phyloP scores from a whole-genome alignment of 2,329 filamentous ascomycete species.

The Colletotrichum magnum region DNA sequence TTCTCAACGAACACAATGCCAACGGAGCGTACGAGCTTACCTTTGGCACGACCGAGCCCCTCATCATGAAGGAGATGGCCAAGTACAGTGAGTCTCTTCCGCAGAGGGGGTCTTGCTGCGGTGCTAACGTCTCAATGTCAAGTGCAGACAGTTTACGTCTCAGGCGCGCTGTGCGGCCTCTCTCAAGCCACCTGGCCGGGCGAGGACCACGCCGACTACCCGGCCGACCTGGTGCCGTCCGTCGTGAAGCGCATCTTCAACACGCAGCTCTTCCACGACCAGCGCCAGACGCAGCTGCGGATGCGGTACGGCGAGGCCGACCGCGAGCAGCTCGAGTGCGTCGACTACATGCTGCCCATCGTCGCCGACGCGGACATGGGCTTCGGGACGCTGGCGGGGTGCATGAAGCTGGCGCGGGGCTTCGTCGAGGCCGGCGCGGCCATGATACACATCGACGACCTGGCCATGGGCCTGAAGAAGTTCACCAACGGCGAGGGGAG shows the following conservation, averaged over 20 bases:
- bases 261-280: slow-evolving; percentile 56
- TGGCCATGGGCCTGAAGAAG: slow-evolving; percentile 60
- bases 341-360: slow-evolving; percentile 57
- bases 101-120: too few species aligned
- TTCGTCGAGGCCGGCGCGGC: slow-evolving; percentile 60
- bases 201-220: slow-evolving; percentile 59
- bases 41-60: slow-evolving; percentile 55
- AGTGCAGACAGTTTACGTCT: slow-evolving; percentile 56
- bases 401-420: slow-evolving; percentile 56
- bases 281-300: slow-evolving; percentile 55
- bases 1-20: slow-evolving; percentile 50
- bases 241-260: slow-evolving; percentile 57
- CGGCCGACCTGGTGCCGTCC: slow-evolving; percentile 57
- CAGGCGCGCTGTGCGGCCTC: slow-evolving; percentile 56
- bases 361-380: slow-evolving; percentile 60
- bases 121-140: neutral
- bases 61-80: slow-evolving; percentile 52
- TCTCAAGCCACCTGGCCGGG: slow-evolving; percentile 54
- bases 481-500: slow-evolving; percentile 57
- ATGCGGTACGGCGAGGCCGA: slow-evolving; percentile 49
- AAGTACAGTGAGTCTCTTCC: too few species aligned
- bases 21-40: slow-evolving; percentile 53
- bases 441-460: slow-evolving; percentile 59
- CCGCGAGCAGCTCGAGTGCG: slow-evolving; percentile 51
- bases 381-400: slow-evolving; percentile 55